Base-by-base conservation (phyloP, 2,329 filamentous ascomycete species). In the Metarhizium robertsii region DNA sequence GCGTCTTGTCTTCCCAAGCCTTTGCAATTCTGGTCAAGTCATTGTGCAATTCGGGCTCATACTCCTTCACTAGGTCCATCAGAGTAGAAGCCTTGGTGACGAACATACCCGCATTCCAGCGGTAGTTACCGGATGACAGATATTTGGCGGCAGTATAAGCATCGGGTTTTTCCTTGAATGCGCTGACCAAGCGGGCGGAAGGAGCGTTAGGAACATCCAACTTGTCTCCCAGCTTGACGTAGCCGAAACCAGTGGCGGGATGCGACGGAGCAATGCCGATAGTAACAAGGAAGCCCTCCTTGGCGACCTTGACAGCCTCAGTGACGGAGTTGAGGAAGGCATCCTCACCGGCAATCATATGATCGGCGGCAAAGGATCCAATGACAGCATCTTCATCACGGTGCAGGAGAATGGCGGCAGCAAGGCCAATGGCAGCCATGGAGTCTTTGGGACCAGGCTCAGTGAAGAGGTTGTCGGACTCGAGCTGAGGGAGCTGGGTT, bases 91-190 rank as follows among this genome's bases (percentile, higher is more conserved):
- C 62, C 53, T 62, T 62, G 53, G 61, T 63, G 50, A 64, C 62
- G 50, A 64, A 64, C 62, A 64, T 64, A 50, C 62, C 62, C 2
- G 62, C 62, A 51, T 64, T 64, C 62, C 62, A 64, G 52, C 62
- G 61, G 55, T 64, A 64, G 55, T 63, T 61, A 46, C 62, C 62
- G 13, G 62, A 63, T 6, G 59, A 60, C 25, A 64, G 56, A 53
- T 64, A 64, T 57, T 63, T 63, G 56, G 60, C 62, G 25, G 62
- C 62, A 34, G 62, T 64, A 55, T 62, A 62, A 10, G 62, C 62
- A 48, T 63, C 62, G 10, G 62, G 62, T 56, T 64, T 64, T 59
- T 64, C 62, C 56, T 64, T 64, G 58, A 64, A 64, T 6, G 62
- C 55, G 54, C 61, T 58, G 36, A 63, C 62, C 46, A 64, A 57